Evolutionary conservation across 306 rosid genomes (phyloP).

Genomic region (Cicer chorassanicum): DNA sequence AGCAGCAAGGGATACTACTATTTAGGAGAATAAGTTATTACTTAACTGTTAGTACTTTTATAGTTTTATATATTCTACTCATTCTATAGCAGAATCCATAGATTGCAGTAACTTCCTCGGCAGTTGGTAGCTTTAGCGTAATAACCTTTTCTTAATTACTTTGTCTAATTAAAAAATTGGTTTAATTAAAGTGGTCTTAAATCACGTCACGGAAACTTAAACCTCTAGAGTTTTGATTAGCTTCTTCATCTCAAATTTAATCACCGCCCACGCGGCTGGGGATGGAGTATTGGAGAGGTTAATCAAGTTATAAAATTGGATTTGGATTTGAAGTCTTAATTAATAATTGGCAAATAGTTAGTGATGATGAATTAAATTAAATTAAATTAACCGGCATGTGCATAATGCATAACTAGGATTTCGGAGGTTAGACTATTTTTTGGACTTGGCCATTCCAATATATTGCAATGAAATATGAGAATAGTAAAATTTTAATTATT

Average conservation of each 20-base stretch:
- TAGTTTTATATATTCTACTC: background rate
- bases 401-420: conserved; percentile 15
- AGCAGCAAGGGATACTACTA: conserved; percentile 44
- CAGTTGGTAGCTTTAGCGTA: background rate
- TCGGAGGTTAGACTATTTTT: background rate
- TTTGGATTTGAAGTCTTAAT: no score
- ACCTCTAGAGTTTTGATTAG: background rate
- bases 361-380: background rate
- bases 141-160: background rate
- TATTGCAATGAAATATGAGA: background rate
- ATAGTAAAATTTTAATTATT: background rate
- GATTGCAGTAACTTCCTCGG: conserved; percentile 1
- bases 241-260: background rate
- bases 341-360: background rate
- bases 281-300: background rate
- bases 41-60: conserved; percentile 26
- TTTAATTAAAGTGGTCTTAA: conserved; percentile 1
- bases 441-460: conserved; percentile 6
- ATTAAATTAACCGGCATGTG: conserved; percentile 25
- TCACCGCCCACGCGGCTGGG: no score
- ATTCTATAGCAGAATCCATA: background rate
- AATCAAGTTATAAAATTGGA: no score
- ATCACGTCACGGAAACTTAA: conserved; percentile 1
- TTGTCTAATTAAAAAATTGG: conserved; percentile 12
- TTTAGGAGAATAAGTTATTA: conserved; percentile 1